Base-by-base conservation (phyloP, 2,329 filamentous ascomycete species). In the Hymenoscyphus albidus region DNA sequence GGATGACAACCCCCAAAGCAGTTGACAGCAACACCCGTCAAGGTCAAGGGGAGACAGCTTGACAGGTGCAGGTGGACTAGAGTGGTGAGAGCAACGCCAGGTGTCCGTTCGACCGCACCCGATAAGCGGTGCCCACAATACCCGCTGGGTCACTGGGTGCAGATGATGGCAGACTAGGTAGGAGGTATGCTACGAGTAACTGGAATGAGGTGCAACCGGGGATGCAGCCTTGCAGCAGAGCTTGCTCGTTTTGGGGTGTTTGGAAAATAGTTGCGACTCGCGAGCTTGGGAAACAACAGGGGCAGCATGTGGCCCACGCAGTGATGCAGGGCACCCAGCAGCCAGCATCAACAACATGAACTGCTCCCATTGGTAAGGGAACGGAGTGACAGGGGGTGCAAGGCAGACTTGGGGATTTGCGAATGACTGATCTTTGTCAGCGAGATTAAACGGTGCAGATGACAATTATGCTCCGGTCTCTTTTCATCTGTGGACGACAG, bases 381-480 rank as follows among this genome's bases (percentile, higher is more conserved):
- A 51, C 18, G 44, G 44, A 51, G n/a, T 51, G 18, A n/a, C 44
- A n/a, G 18, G 44, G 44, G 44, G 18, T 27, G 18, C 44, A 12
- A 51, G 44, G 44, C 44, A 51, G 44, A 51, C 22, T 51, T 51
- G 44, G n/a, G 22, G 9, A 51, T 51, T 51, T 27, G 44, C 44
- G n/a, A 51, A 51, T 51, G 44, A 51, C n/a, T 22, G 44, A 51
- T 51, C 44, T 51, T 51, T 51, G 44, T 51, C 44, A 51, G 18
- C 44, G 44, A 51, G 44, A 51, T 51, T 51, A 51, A 51, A 51
- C 18, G 44, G 44, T 51, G 44, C 18, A 51, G 44, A 51, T 22
- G 44, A 22, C 44, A 51, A 51, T 51, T 18, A 51, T 51, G 44
- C 44, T 51, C 18, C 27, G 22, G 27, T 27, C 42, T n/a, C 42